These are phyloP conservation scores for Cubamyces lactineus DNA, from an alignment of 768 basidiomycete species.

Conservation along the genomic window DNA sequence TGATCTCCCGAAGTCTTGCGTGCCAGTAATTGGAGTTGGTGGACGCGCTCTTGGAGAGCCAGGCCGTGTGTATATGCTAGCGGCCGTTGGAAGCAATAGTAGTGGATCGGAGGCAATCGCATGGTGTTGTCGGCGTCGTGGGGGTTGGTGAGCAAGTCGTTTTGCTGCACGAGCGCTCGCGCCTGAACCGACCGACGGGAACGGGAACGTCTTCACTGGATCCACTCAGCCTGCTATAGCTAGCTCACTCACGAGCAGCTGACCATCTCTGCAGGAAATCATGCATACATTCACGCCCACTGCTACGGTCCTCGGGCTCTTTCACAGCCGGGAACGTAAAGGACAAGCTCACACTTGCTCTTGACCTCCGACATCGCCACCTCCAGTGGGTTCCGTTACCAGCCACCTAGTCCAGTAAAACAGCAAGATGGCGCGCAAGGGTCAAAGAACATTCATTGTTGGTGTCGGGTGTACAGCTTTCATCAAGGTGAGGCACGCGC, in stretches of 20 bases:
- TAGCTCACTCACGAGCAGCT: conserved; percentile 6
- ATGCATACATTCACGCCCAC: too few relatives aligned
- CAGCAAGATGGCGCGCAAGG: conserved; percentile 24
- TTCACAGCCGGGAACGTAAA: too few relatives aligned
- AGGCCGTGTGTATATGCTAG: conserved; percentile 75
- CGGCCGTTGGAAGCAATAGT: conserved; percentile 78
- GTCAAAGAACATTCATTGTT: conserved; percentile 56
- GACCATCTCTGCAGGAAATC: background rate
- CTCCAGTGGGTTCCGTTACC: background rate
- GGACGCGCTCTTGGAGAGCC: conserved; percentile 70
- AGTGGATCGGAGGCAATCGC: conserved; percentile 65
- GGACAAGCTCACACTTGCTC: too few relatives aligned
- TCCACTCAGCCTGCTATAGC: background rate
- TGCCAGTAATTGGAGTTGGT: conserved; percentile 62
- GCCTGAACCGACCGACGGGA: background rate
- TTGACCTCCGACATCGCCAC: background rate
- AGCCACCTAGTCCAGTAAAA: background rate
- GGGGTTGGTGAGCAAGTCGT: conserved; percentile 1
- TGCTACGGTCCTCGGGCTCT: too few relatives aligned
- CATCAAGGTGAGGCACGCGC: conserved; percentile 57
- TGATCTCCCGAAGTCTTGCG: conserved; percentile 46
- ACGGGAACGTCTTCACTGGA: background rate
- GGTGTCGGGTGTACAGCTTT: conserved; percentile 80
- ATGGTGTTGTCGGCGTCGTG: conserved; percentile 28
- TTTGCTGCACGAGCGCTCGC: background rate